Evolutionary conservation across 108 stramenopile genomes (phyloP), one percentile per base, ranked within the genome.

Genomic region (Nitzschia sp.): DNA sequence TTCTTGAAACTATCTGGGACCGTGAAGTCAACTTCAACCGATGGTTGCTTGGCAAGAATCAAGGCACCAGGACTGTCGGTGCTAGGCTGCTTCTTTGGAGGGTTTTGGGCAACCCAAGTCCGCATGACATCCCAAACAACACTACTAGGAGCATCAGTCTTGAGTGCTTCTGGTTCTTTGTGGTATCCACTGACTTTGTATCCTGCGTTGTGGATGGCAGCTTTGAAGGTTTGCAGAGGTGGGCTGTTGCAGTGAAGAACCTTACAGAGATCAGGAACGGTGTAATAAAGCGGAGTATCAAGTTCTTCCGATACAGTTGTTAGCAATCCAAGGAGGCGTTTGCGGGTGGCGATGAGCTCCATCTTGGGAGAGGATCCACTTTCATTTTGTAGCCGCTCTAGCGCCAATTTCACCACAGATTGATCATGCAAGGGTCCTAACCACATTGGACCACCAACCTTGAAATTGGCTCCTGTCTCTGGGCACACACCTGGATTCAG

Each of bases 361-460:
- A 84, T 73, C 20, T 69, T 40, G 39, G 80, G 88, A 41, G 83
- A 67, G 5, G 70, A 71, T 34, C 72, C 56, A 7, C 61, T 20
- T 51, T 82, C 76, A 15, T 77, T 41, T 26, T 69, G 61, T 46
- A 97, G 77, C 19, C 95, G 69, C 9, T 86, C 63, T 12, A 97
- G 69, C 0, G 94, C 85, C 53, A 59, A 69, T 60, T 79, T 51
- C 15, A 98, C 95, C 34, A 96, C 82, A 24, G 82, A 80, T 60
- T 80, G 58, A 72, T 97, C 90, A 70, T 99, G 98, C 42, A 99
- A 78, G 11, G 97, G 95, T n/a, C 91, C 95, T 29, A 76, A 68
- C 98, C 98, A 99, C 39, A 96, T 66, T 0, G 98, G 98, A 15
- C 98, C 98, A 48, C 87, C 98, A 12, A 98, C 42, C 70, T 95